Evolutionary conservation across 108 stramenopile species (phyloP).

Genomic region (Nannochloropsis oceanica): DNA sequence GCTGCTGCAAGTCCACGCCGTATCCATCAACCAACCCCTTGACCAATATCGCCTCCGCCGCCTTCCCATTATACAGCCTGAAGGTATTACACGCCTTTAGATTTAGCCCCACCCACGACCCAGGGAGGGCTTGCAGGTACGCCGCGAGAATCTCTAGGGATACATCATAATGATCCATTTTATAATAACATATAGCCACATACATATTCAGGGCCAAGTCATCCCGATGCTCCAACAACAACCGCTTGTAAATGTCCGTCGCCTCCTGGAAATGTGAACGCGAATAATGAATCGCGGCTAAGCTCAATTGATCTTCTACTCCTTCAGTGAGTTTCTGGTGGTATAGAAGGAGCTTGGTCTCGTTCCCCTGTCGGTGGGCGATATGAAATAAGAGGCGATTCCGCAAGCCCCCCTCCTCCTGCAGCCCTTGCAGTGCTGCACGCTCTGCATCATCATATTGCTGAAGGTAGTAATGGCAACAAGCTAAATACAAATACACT

Average conservation of each 20-base stretch:
- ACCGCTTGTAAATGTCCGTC: conserved; percentile 56
- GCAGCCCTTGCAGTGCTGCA: conserved; percentile 31
- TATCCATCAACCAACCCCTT: conserved; percentile 40
- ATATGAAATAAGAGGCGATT: conserved; percentile 57
- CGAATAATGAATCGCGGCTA: conserved; percentile 63
- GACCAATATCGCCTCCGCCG: conserved; percentile 52
- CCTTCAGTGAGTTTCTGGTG: conserved; percentile 53
- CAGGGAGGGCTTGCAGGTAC: conserved; percentile 51
- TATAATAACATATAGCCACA: conserved; percentile 73
- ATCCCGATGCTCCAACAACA: conserved; percentile 52
- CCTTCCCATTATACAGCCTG: conserved; percentile 62
- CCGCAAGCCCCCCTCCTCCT: conserved; percentile 40
- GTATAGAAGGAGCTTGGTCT: conserved; percentile 52
- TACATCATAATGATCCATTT: conserved; percentile 66
- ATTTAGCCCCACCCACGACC: conserved; percentile 53
- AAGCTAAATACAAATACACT: conserved; percentile 46
- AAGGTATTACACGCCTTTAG: conserved; percentile 67
- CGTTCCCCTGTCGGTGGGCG: conserved; percentile 48
- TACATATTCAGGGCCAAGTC: conserved; percentile 66
- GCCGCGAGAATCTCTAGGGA: conserved; percentile 57
- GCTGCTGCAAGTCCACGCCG: conserved; percentile 17
- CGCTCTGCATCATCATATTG: conserved; percentile 26
- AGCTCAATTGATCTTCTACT: conserved; percentile 58
- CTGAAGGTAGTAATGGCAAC: conserved; percentile 53
- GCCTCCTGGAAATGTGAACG: conserved; percentile 62